These are phyloP conservation scores for Corymbia maculata DNA, from an alignment of 345 rosid genomes.

Conservation along the genomic window DNA sequence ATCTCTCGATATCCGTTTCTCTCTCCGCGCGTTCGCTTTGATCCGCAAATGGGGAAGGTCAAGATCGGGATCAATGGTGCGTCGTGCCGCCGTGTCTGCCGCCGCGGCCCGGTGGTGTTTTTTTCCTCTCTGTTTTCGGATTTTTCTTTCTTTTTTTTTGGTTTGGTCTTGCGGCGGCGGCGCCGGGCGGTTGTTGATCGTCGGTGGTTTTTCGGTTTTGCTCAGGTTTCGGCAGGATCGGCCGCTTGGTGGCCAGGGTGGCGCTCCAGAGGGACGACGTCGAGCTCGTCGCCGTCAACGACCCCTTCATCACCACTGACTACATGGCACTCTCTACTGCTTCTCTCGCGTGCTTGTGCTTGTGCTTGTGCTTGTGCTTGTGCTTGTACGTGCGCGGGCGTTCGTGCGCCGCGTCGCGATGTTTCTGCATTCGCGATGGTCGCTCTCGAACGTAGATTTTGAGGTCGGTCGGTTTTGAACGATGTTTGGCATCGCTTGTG, in stretches of 20 bases:
- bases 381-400: no score
- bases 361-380: no score
- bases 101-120: neutral
- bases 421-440: neutral
- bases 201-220: neutral
- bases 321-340: slow-evolving; percentile 31
- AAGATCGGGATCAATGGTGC: slow-evolving; percentile 64
- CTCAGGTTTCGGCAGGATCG: slow-evolving; percentile 74
- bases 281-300: slow-evolving; percentile 71
- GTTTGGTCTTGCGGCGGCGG: neutral
- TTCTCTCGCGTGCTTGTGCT: no score
- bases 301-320: slow-evolving; percentile 67
- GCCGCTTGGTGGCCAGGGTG: slow-evolving; percentile 62
- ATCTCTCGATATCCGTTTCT: no score
- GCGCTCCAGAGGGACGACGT: slow-evolving; percentile 61
- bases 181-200: neutral
- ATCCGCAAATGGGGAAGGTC: slow-evolving; percentile 34
- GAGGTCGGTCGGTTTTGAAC: neutral
- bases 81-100: neutral
- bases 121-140: neutral
- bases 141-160: no score
- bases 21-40: neutral
- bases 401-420: neutral
- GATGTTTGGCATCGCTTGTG: neutral
- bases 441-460: neutral